A percentile compares a stretch with the other conserved stretches of the same genome.
Conservation (phyloP, 1,139 yeast genomes). For the Magnusiomyces starmeri region DNA sequence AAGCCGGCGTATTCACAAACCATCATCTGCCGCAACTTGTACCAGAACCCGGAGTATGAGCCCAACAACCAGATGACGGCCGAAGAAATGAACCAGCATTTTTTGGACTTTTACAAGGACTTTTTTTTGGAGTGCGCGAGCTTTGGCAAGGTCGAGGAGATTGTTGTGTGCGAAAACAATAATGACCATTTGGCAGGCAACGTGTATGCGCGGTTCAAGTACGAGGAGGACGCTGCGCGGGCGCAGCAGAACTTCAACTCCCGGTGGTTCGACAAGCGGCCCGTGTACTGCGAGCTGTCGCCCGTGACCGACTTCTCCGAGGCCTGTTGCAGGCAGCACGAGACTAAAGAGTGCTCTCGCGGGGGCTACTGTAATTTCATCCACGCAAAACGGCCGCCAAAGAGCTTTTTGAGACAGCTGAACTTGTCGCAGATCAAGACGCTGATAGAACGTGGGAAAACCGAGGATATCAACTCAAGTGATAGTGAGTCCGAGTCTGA, state of each 20-base stretch:
- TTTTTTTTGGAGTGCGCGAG: conserved; percentile 59
- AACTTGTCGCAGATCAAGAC: conserved; percentile 34
- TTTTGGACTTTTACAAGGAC: conserved; percentile 68
- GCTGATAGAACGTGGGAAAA: conserved; percentile 16
- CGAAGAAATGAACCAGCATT: conserved; percentile 43
- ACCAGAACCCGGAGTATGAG: conserved; percentile 50
- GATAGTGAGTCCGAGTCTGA: not conserved
- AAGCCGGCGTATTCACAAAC: conserved; percentile 65
- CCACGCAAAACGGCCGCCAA: conserved; percentile 61
- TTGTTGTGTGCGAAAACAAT: conserved; percentile 77
- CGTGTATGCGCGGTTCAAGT: conserved; percentile 60
- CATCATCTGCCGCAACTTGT: conserved; percentile 60
- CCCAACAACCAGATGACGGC: conserved; percentile 27
- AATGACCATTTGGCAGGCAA: conserved; percentile 80
- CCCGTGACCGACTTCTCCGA: conserved; percentile 69
- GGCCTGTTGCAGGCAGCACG: conserved; percentile 71
- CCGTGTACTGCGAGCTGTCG: conserved; percentile 73
- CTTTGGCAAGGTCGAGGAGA: conserved; percentile 51
- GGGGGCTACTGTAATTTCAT: conserved; percentile 83
- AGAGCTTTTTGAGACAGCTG: conserved; percentile 38
- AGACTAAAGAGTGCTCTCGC: conserved; percentile 55
- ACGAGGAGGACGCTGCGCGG: conserved; percentile 49
- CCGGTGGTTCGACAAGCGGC: conserved; percentile 76
- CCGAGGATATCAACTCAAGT: not conserved
- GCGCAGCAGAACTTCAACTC: conserved; percentile 60